Percentiles rank a stretch among this genome's conserved stretches.
These are phyloP conservation scores for Penicillium sp. DNA, from an alignment of 2,329 filamentous ascomycete genomes.

Conservation along the genomic window DNA sequence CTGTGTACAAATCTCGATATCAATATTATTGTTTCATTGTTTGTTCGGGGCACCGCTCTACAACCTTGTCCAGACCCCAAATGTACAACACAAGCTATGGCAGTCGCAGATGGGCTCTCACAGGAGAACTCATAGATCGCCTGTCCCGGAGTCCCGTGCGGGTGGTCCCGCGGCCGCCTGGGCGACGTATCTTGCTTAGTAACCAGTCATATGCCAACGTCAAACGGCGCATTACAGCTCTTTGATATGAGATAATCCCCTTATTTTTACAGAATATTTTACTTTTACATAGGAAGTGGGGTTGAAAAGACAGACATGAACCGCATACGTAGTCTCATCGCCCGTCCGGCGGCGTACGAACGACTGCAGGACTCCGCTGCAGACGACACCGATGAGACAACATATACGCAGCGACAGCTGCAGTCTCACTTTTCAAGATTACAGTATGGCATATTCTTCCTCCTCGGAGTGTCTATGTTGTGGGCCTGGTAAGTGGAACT, in stretches of 20 bases:
- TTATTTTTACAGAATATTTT: background rate
- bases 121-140: background rate
- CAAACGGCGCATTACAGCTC: background rate
- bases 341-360: slow-evolving; percentile 30
- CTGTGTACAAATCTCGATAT: slow-evolving; percentile 15
- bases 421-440: slow-evolving; percentile 67
- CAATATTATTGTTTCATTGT: background rate
- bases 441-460: slow-evolving; percentile 79
- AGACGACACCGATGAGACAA: slow-evolving; percentile 31
- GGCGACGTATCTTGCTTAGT: slow-evolving; percentile 1
- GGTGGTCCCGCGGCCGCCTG: background rate
- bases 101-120: background rate
- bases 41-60: background rate
- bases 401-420: slow-evolving; percentile 7
- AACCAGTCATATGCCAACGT: slow-evolving; percentile 1
- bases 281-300: too few relatives aligned
- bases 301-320: slow-evolving; percentile 25
- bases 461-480: slow-evolving; percentile 89
- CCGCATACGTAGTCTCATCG: slow-evolving; percentile 33
- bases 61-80: background rate
- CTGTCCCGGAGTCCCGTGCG: background rate
- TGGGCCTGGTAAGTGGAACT: slow-evolving; percentile 77
- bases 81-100: background rate
- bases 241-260: background rate
- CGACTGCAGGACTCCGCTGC: slow-evolving; percentile 27